Percentiles rank a stretch among this genome's conserved stretches.
Evolutionary conservation across 208 protist species (phyloP).

Genomic region (Crithidia fasciculata): DNA sequence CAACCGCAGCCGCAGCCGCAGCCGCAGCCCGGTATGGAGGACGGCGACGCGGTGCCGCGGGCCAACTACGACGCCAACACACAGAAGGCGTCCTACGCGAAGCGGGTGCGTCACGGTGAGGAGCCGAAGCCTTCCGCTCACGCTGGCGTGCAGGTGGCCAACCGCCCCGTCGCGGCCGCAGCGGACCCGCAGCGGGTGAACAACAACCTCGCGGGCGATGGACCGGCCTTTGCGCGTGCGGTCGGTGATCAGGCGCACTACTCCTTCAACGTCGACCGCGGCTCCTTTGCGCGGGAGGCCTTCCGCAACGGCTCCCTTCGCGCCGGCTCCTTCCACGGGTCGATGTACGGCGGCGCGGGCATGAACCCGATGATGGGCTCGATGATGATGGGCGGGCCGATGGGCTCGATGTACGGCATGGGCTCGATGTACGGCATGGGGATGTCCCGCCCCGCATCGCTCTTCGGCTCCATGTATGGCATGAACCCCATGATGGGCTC

Average conservation of each 20-base stretch:
- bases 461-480: constrained; percentile 39
- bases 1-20: constrained; percentile 10
- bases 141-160: constrained; percentile 25
- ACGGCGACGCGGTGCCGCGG: not conserved
- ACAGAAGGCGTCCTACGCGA: constrained; percentile 41
- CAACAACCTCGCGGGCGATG: constrained; percentile 30
- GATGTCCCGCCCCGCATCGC: constrained; percentile 30
- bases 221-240: constrained; percentile 17
- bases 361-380: constrained; percentile 24
- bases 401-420: constrained; percentile 35
- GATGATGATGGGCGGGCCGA: constrained; percentile 27
- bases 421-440: constrained; percentile 45
- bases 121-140: constrained; percentile 15
- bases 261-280: constrained; percentile 35
- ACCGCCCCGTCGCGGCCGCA: constrained; percentile 23
- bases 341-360: constrained; percentile 28
- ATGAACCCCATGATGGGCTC: constrained; percentile 17
- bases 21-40: not conserved
- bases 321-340: constrained; percentile 23
- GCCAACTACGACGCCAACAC: constrained; percentile 29
- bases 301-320: constrained; percentile 15
- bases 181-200: constrained; percentile 34
- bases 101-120: constrained; percentile 39
- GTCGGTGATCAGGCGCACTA: constrained; percentile 25
- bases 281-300: constrained; percentile 32